phyloP scores from a whole-genome alignment of 164 flowering plant genomes.

The Annona squamosa region DNA sequence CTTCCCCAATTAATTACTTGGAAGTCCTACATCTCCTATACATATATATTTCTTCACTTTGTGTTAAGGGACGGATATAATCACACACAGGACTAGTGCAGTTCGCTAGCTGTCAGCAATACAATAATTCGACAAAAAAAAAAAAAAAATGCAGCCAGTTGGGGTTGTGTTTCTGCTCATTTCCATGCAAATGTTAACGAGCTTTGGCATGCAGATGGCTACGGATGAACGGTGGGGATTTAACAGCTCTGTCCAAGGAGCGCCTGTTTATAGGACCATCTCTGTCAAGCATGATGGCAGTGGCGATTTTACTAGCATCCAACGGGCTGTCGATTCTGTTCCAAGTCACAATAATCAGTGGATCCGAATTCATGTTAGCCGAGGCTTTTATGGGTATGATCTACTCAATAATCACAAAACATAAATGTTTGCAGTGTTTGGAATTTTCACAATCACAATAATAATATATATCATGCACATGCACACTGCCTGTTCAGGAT shows the following conservation, averaged over 20 bases:
- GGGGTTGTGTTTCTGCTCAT: neutral
- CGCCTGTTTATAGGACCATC: slow-evolving; percentile 2
- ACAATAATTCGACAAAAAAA: too few relatives aligned
- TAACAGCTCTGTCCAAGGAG: neutral
- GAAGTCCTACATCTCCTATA: neutral
- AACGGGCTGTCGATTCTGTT: slow-evolving; percentile 27
- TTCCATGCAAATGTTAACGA: neutral
- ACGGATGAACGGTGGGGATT: neutral
- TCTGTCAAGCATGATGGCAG: slow-evolving; percentile 14
- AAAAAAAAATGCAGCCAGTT: neutral
- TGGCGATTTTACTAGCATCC: slow-evolving; percentile 21
- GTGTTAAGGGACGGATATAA: too few relatives aligned
- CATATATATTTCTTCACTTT: neutral
- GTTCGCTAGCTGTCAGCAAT: too few relatives aligned
- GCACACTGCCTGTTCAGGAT: too few relatives aligned
- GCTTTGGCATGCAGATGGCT: neutral
- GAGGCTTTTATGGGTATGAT: slow-evolving; percentile 21
- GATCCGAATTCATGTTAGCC: slow-evolving; percentile 15
- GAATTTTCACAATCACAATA: too few relatives aligned
- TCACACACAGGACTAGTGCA: too few relatives aligned
- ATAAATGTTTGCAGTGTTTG: too few relatives aligned
- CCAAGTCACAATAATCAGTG: slow-evolving; percentile 18
- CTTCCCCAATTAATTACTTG: neutral
- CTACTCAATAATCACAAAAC: too few relatives aligned
- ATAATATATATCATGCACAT: too few relatives aligned